These are phyloP conservation scores for Lactarius trivialis DNA, from an alignment of 768 basidiomycete species.

Conservation along the genomic window DNA sequence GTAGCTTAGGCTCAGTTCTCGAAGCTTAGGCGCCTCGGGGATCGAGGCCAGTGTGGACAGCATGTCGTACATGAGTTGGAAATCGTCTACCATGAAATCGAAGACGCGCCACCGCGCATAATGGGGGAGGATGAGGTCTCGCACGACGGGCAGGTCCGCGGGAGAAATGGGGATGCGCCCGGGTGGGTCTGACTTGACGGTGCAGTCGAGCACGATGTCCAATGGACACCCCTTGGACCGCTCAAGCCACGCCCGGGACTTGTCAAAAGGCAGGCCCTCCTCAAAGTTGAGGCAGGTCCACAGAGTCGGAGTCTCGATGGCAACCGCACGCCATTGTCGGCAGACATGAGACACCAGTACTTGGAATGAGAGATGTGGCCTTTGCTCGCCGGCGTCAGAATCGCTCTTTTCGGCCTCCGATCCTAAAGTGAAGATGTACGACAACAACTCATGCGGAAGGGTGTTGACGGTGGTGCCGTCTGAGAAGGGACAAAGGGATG, in stretches of 20 bases:
- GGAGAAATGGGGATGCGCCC: too few relatives aligned
- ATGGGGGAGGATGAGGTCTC: too few relatives aligned
- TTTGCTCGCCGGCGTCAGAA: too few relatives aligned
- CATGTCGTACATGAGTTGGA: constrained; percentile 41
- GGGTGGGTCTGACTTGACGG: constrained; percentile 24
- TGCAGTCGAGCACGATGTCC: constrained; percentile 40
- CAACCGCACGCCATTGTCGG: too few relatives aligned
- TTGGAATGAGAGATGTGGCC: too few relatives aligned
- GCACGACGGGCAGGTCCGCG: constrained; percentile 27
- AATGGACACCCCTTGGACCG: constrained; percentile 52
- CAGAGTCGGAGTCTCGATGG: constrained; percentile 48
- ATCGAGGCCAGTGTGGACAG: too few relatives aligned
- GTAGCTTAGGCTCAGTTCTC: constrained; percentile 48
- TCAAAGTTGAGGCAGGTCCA: constrained; percentile 47
- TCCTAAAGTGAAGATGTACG: constrained; percentile 34
- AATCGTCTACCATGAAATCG: constrained; percentile 40
- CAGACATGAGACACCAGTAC: too few relatives aligned
- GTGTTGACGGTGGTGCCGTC: constrained; percentile 31
- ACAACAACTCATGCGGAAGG: constrained; percentile 54
- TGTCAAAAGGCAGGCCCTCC: constrained; percentile 38
- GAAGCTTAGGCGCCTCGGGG: too few relatives aligned
- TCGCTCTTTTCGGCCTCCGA: constrained; percentile 25
- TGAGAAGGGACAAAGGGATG: not conserved
- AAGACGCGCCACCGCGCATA: too few relatives aligned
- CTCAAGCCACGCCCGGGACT: constrained; percentile 40